These are phyloP conservation scores for Salvia sclarea DNA, from an alignment of 305 asterid genomes.

Conservation along the genomic window DNA sequence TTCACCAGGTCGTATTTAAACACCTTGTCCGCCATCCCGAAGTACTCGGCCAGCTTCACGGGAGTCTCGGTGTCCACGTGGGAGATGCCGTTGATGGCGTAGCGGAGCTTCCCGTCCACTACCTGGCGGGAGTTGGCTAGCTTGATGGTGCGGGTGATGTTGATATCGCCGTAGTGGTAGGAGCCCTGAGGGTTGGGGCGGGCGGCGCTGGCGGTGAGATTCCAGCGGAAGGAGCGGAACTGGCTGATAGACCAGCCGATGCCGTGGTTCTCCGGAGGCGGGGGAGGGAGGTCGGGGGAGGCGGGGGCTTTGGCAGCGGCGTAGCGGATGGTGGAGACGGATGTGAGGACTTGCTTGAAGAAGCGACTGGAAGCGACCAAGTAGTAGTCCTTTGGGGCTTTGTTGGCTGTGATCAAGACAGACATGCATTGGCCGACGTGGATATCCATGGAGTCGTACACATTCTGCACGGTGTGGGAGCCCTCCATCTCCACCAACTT, in stretches of 20 bases:
- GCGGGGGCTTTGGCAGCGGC: constrained; percentile 47
- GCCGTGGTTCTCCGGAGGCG: constrained; percentile 64
- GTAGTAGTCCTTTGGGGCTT: constrained; percentile 65
- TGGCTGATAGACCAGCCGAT: constrained; percentile 88
- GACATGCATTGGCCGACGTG: constrained; percentile 87
- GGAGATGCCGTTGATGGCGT: constrained; percentile 73
- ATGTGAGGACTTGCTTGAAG: constrained; percentile 36
- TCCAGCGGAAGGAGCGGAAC: constrained; percentile 89
- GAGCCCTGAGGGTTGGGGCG: constrained; percentile 96
- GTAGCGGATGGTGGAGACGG: constrained; percentile 61
- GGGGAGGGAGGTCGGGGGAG: constrained; percentile 52
- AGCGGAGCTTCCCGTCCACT: constrained; percentile 63
- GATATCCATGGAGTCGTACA: constrained; percentile 67
- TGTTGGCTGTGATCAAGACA: constrained; percentile 61
- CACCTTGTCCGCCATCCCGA: constrained; percentile 45
- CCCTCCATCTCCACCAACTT: constrained; percentile 80
- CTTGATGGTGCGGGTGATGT: constrained; percentile 84
- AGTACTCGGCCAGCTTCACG: constrained; percentile 76
- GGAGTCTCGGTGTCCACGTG: constrained; percentile 68
- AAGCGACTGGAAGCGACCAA: constrained; percentile 73
- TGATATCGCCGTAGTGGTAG: constrained; percentile 81
- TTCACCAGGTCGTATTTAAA: constrained; percentile 59
- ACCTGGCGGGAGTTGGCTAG: constrained; percentile 40
- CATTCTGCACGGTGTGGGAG: constrained; percentile 75
- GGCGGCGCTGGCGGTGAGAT: constrained; percentile 91